Evolutionary conservation across 345 rosid genomes (phyloP).

Genomic region (Carallia brachiata): DNA sequence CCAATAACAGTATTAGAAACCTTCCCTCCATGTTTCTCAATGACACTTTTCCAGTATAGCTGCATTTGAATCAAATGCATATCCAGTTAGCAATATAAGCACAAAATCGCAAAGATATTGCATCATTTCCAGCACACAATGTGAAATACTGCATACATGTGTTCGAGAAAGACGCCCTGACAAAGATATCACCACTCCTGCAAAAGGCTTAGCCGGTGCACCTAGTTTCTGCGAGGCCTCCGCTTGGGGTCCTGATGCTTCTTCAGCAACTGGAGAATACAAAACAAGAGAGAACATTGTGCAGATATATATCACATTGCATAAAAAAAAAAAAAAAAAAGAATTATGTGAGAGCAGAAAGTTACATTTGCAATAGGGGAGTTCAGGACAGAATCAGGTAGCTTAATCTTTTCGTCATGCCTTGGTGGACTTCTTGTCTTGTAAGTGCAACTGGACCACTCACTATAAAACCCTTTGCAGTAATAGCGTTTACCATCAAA

Average conservation of each 20-base stretch:
- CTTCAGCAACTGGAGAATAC: slow-evolving; percentile 46
- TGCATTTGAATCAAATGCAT: slow-evolving; percentile 23
- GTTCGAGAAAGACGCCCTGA: slow-evolving; percentile 66
- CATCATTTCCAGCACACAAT: not conserved
- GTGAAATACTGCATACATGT: slow-evolving; percentile 39
- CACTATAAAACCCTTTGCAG: slow-evolving; percentile 70
- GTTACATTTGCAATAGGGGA: slow-evolving; percentile 54
- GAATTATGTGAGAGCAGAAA: not conserved
- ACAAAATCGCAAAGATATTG: not conserved
- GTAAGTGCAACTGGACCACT: slow-evolving; percentile 79
- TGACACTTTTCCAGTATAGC: slow-evolving; percentile 62
- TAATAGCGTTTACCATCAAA: slow-evolving; percentile 51
- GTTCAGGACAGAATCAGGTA: slow-evolving; percentile 53
- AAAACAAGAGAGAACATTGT: not conserved
- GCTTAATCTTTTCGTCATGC: slow-evolving; percentile 42
- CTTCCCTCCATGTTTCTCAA: slow-evolving; percentile 63
- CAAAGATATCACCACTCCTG: slow-evolving; percentile 63
- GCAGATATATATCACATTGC: not conserved
- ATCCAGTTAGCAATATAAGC: not conserved
- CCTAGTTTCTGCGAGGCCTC: slow-evolving; percentile 44
- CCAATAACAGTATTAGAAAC: slow-evolving; percentile 52
- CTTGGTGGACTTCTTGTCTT: slow-evolving; percentile 58
- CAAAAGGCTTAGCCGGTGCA: slow-evolving; percentile 50
- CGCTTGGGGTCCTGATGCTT: slow-evolving; percentile 54
- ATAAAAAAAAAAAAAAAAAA: not conserved